Base-by-base conservation (phyloP, 2,329 filamentous ascomycete genomes). In the Aspergillus novofumigatus region DNA sequence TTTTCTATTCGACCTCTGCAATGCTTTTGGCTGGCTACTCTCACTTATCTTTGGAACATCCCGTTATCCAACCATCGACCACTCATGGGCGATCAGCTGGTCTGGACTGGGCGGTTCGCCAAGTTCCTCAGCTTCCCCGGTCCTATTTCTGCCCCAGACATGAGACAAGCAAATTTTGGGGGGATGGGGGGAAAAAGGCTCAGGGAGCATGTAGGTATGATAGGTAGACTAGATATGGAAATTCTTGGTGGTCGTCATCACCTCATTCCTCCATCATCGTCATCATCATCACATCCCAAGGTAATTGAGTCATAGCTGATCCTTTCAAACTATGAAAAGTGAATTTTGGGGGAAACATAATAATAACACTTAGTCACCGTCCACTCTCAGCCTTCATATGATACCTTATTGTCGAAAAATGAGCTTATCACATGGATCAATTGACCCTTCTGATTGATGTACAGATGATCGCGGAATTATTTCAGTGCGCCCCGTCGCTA, bases 41-140 rank as follows among this genome's bases (percentile, higher is more conserved):
- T 56, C 53, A 61, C 54, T 55, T 56, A 56, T 52, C 52, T 49
- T 23, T 45, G 42, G 42, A 23, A 20, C 21, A 45, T 45, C n/a
- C 42, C 49, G 28, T 51, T 58, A 55, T 52, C 60, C 62, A 62
- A 60, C 60, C 62, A 63, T 44, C 42, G 48, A 51, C 23, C 26
- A 48, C 44, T 35, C 48, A 42, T 35, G 51, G 59, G 60, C 58
- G 62, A 65, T 63, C 59, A 59, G 53, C 59, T 58, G 59, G 61
- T 63, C 63, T 64, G 57, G 63, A 63, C 60, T 61, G 53, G 57
- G 51, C 60, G 28, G 53, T 57, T 44, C 53, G 58, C 54, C 53
- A 61, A 51, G 49, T 51, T 48, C 55, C 54, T 62, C 55, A 29
- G 47, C 41, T 56, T 62, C 61, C 62, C 56, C 59, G 52, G 60